Evolutionary conservation across 108 stramenopile genomes (phyloP).

Genomic region (Nitzschia palea): DNA sequence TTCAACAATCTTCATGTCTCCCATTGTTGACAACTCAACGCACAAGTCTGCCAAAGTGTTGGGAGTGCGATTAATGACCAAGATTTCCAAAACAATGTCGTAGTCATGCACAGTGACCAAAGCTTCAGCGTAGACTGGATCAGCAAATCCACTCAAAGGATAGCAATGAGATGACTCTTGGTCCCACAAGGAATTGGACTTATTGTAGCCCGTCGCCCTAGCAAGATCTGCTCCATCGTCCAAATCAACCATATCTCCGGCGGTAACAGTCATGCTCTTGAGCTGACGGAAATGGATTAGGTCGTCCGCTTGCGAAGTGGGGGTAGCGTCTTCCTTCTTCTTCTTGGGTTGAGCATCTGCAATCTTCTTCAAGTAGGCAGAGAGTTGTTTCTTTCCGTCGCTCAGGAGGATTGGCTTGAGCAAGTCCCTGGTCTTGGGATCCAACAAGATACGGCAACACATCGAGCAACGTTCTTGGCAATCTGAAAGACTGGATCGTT

Average conservation of each 20-base stretch:
- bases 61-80: slow-evolving; percentile 97
- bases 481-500: slow-evolving; percentile 82
- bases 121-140: slow-evolving; percentile 99
- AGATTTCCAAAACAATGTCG: slow-evolving; percentile 97
- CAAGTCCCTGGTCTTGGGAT: slow-evolving; percentile 75
- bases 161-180: slow-evolving; percentile 88
- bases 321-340: slow-evolving; percentile 41
- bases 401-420: slow-evolving; percentile 72
- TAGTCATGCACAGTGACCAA: slow-evolving; percentile 98
- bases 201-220: slow-evolving; percentile 88
- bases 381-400: slow-evolving; percentile 77
- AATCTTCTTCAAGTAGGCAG: slow-evolving; percentile 68
- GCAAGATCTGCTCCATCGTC: slow-evolving; percentile 98
- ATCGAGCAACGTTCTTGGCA: slow-evolving; percentile 91
- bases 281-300: slow-evolving; percentile 99
- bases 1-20: slow-evolving; percentile 99
- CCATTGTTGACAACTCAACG: slow-evolving; percentile 98
- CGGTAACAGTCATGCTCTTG: slow-evolving; percentile 76
- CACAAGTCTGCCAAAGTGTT: slow-evolving; percentile 95
- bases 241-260: slow-evolving; percentile 91
- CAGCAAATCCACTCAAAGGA: slow-evolving; percentile 96
- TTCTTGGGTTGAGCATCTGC: slow-evolving; percentile 43
- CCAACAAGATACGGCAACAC: slow-evolving; percentile 86
- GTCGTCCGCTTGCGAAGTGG: slow-evolving; percentile 89
- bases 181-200: slow-evolving; percentile 39